Evolutionary conservation across 176 grass and related monocot genomes (phyloP).

Genomic region (Zea mays): DNA sequence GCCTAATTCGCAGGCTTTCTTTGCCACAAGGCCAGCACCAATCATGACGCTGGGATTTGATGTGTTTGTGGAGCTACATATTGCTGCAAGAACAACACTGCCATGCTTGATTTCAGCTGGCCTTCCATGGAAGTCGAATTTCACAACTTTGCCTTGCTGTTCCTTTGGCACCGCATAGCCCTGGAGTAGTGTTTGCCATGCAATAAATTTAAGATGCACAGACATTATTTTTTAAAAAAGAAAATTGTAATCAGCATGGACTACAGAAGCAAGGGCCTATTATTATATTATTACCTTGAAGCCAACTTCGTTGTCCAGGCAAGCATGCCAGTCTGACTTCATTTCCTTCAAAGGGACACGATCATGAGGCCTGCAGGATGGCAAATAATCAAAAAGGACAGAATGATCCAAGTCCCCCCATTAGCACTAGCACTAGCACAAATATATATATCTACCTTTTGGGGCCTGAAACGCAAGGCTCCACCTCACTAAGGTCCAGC

Average conservation of each 20-base stretch:
- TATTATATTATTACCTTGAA: conserved; percentile 70
- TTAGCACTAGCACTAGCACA: neutral
- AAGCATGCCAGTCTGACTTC: conserved; percentile 85
- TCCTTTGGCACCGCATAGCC: conserved; percentile 66
- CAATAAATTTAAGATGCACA: conserved; percentile 3
- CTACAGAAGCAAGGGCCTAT: conserved; percentile 6
- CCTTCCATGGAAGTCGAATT: conserved; percentile 57
- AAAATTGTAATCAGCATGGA: neutral
- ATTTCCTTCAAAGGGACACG: conserved; percentile 80
- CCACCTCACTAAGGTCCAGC: conserved; percentile 63
- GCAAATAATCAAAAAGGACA: conserved; percentile 26
- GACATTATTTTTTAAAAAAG: neutral
- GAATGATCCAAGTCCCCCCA: neutral
- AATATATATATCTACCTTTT: conserved; percentile 55
- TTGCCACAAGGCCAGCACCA: conserved; percentile 61
- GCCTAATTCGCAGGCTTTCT: conserved; percentile 56
- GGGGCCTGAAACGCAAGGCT: conserved; percentile 67
- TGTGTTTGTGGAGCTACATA: conserved; percentile 67
- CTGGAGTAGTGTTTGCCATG: conserved; percentile 15
- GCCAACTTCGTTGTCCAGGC: conserved; percentile 76
- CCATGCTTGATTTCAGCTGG: conserved; percentile 61
- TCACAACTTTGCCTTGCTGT: conserved; percentile 59
- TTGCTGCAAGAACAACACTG: conserved; percentile 63
- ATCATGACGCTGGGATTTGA: conserved; percentile 71
- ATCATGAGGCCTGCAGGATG: conserved; percentile 70